Conservation (phyloP, 768 basidiomycete species). For the Lactifluus pinguis region DNA sequence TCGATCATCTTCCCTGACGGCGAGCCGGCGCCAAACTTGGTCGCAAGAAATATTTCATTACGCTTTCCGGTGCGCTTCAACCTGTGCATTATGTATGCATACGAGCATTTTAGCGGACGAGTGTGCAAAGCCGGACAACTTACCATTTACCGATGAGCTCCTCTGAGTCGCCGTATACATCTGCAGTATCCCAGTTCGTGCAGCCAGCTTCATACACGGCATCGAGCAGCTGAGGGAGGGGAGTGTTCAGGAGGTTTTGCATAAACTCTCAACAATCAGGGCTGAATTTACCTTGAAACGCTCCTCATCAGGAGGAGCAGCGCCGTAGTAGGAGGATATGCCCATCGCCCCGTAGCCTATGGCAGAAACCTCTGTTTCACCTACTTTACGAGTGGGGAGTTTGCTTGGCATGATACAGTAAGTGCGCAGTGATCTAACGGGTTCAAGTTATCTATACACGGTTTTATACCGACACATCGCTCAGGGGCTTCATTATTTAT, state of each 20-base stretch:
- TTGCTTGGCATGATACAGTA: not conserved
- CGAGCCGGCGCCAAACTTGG: conserved; percentile 28
- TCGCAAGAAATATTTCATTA: conserved; percentile 37
- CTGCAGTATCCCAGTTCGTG: conserved; percentile 41
- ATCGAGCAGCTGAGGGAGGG: conserved; percentile 29
- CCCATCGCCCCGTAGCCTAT: conserved; percentile 60
- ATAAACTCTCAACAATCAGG: not conserved
- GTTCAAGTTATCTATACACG: not conserved
- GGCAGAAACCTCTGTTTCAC: conserved; percentile 36
- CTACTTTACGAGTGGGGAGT: conserved; percentile 38
- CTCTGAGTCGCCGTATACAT: conserved; percentile 35
- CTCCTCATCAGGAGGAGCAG: conserved; percentile 42
- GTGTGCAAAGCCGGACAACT: not conserved
- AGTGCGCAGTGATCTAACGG: not conserved
- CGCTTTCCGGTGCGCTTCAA: conserved; percentile 49
- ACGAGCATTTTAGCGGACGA: not conserved
- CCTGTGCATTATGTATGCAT: conserved; percentile 25
- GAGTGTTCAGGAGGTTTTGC: not conserved
- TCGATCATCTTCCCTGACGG: conserved; percentile 15
- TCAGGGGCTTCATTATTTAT: too few relatives aligned
- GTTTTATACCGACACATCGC: not conserved
- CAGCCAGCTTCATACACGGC: conserved; percentile 33
- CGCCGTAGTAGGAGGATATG: conserved; percentile 41
- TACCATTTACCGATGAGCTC: conserved; percentile 40
- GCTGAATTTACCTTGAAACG: conserved; percentile 34